These are phyloP conservation scores for Tulasnella sp. DNA, from an alignment of 768 basidiomycete species.

Conservation along the genomic window DNA sequence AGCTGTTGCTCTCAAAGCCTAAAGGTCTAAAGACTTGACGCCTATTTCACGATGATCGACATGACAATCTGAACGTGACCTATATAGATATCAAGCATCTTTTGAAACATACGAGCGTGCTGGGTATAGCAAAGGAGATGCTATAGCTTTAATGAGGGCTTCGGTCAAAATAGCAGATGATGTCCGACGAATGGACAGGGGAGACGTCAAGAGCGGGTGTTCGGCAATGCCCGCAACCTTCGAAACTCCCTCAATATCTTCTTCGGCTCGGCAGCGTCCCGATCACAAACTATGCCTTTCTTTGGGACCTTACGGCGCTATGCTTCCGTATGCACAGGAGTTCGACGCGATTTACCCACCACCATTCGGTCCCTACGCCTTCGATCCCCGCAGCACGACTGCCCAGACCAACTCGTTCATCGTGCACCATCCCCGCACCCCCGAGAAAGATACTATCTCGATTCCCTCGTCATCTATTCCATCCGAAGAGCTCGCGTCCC, in stretches of 20 bases:
- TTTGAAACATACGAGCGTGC: constrained; percentile 56
- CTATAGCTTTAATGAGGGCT: constrained; percentile 55
- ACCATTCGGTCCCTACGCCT: constrained; percentile 64
- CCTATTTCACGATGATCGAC: background rate
- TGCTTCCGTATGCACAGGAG: constrained; percentile 62
- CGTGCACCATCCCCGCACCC: background rate
- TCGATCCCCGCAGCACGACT: constrained; percentile 37
- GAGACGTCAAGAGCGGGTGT: background rate
- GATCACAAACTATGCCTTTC: constrained; percentile 61
- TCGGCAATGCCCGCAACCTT: constrained; percentile 27
- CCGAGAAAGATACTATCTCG: constrained; percentile 2
- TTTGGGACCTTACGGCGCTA: constrained; percentile 75
- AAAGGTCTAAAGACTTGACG: constrained; percentile 10
- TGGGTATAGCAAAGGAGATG: constrained; percentile 52
- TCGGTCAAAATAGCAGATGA: constrained; percentile 57
- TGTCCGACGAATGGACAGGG: constrained; percentile 44
- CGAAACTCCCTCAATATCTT: constrained; percentile 40
- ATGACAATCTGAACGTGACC: background rate
- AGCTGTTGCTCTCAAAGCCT: background rate
- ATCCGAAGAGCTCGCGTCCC: constrained; percentile 42
- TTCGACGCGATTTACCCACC: constrained; percentile 76
- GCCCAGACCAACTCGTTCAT: constrained; percentile 29
- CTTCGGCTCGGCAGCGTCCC: constrained; percentile 11
- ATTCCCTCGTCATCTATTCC: constrained; percentile 16
- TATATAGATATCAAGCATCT: constrained; percentile 67